Percentiles rank a stretch among this genome's conserved stretches.
Evolutionary conservation across 2,329 filamentous ascomycete species (phyloP).

Genomic region (Zymoseptoria passerinii): DNA sequence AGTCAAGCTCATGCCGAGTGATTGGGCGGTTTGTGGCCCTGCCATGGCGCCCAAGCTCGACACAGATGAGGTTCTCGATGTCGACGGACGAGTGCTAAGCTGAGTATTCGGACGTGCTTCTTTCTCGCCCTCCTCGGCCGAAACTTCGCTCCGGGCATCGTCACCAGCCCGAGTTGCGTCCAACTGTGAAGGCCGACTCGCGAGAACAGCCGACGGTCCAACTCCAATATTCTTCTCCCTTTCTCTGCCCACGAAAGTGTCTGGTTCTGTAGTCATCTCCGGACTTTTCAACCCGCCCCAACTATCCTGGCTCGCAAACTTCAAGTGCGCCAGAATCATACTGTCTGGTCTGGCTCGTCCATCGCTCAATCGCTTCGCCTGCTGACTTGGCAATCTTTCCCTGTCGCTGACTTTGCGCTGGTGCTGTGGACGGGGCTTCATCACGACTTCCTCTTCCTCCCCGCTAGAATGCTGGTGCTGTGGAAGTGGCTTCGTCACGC

Average conservation of each 20-base stretch:
- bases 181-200: not conserved
- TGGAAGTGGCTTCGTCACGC: conserved; percentile 3
- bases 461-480: conserved; percentile 6
- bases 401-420: conserved; percentile 21
- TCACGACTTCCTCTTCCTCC: not conserved
- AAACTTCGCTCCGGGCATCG: conserved; percentile 18
- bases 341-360: conserved; percentile 1
- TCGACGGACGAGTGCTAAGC: conserved; percentile 3
- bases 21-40: not conserved
- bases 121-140: conserved; percentile 14
- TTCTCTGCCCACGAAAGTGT: not conserved
- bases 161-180: conserved; percentile 4
- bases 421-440: conserved; percentile 7
- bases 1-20: not conserved
- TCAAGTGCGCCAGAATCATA: conserved; percentile 1
- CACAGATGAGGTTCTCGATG: conserved; percentile 19
- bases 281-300: not conserved
- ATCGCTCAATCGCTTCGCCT: not conserved
- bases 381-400: conserved; percentile 20
- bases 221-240: conserved; percentile 2
- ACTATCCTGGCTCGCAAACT: conserved; percentile 1
- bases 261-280: not conserved
- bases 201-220: not conserved
- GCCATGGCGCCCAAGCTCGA: conserved; percentile 18
- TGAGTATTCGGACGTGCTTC: conserved; percentile 3